phyloP scores from a whole-genome alignment of 1,284 basidiomycete genomes.

The Pseudozyma hubeiensis region DNA sequence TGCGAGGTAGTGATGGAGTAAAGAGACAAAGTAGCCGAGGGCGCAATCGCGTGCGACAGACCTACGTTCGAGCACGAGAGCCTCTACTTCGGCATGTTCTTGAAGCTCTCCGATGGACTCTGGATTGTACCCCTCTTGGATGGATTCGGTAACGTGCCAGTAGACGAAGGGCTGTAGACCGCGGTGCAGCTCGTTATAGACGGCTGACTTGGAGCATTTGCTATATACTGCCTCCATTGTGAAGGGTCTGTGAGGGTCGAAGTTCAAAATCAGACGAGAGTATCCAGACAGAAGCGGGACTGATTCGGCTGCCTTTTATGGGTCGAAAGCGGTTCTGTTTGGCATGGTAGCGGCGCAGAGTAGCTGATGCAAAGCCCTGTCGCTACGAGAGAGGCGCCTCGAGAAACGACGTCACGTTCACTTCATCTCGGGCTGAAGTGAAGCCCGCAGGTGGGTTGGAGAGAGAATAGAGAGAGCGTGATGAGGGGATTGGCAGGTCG shows the following conservation, averaged over 20 bases:
- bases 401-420: background rate
- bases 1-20: constrained; percentile 21
- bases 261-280: too few relatives aligned
- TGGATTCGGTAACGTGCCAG: constrained; percentile 43
- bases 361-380: too few relatives aligned
- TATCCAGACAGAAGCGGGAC: too few relatives aligned
- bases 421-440: background rate
- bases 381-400: background rate
- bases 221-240: constrained; percentile 18
- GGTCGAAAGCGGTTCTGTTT: too few relatives aligned
- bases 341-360: too few relatives aligned
- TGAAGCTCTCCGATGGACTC: constrained; percentile 29
- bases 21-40: constrained; percentile 33
- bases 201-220: constrained; percentile 22
- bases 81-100: constrained; percentile 38
- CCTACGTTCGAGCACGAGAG: constrained; percentile 32
- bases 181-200: constrained; percentile 20
- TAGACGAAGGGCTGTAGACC: constrained; percentile 41
- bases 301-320: background rate
- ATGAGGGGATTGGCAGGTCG: constrained; percentile 11
- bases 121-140: constrained; percentile 30
- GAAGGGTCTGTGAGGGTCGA: background rate
- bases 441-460: background rate
- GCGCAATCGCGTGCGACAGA: constrained; percentile 31
- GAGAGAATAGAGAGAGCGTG: background rate